Conservation (phyloP, 140 eudicot species). For the Senecio squalidus region DNA sequence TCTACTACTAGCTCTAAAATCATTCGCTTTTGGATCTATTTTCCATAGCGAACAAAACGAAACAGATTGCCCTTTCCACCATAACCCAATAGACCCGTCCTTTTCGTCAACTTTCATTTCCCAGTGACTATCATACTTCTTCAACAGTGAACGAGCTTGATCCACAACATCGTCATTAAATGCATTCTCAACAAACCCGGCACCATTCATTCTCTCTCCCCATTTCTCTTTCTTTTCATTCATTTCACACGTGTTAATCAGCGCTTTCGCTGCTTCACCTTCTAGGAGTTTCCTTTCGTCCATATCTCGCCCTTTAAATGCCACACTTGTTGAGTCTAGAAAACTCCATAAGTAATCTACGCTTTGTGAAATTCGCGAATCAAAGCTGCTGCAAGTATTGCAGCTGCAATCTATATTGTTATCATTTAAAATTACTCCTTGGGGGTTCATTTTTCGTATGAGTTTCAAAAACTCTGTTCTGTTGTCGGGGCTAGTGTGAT, state of each 20-base stretch:
- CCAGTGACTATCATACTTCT: constrained; percentile 79
- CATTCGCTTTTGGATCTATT: constrained; percentile 25
- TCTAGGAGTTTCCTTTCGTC: constrained; percentile 75
- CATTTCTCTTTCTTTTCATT: constrained; percentile 72
- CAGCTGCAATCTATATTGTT: constrained; percentile 63
- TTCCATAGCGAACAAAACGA: constrained; percentile 81
- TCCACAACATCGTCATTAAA: constrained; percentile 64
- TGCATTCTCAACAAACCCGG: constrained; percentile 41
- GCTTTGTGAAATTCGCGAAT: constrained; percentile 43
- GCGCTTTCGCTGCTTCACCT: constrained; percentile 66
- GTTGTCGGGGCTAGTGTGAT: constrained; percentile 49
- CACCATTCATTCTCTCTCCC: constrained; percentile 69
- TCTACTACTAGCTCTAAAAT: neutral
- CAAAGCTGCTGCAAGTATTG: constrained; percentile 47
- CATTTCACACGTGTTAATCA: constrained; percentile 57
- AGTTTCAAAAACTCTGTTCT: constrained; percentile 57
- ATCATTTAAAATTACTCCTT: constrained; percentile 62
- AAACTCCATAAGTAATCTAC: constrained; percentile 68
- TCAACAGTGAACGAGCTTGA: constrained; percentile 66
- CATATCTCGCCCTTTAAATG: constrained; percentile 71
- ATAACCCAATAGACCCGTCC: constrained; percentile 49
- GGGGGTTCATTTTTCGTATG: constrained; percentile 47
- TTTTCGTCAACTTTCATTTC: constrained; percentile 63
- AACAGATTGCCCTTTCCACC: constrained; percentile 78
- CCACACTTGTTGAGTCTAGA: constrained; percentile 73